Evolutionary conservation across 202 grass and related monocot species (phyloP), one percentile per base, ranked within the genome.

Genomic region (Zoysia matrella): DNA sequence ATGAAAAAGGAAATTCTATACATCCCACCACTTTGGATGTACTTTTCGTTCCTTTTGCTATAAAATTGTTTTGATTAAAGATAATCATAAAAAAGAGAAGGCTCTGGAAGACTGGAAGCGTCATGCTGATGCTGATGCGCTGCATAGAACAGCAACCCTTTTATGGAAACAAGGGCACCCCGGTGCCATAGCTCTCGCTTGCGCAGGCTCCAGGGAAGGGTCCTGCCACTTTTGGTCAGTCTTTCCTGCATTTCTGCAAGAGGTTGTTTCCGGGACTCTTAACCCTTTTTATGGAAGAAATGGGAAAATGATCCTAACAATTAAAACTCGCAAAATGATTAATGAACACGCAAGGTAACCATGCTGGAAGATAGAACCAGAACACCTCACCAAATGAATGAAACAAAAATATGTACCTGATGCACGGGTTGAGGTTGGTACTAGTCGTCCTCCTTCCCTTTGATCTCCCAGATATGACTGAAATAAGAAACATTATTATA

Each of bases 391-490:
- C 14, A 48, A 44, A 60, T 62, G 44, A 45, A 69, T 30, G 13
- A 64, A 49, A 85, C 80, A 45, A 67, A 41, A 79, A 58, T 58
- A 58, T 73, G 66, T 89, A 95, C 92, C 90, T 91, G 86, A 60
- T 42, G 16, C 75, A 88, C 65, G 87, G 67, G 51, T 83, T 39
- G 44, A 88, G 43, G 56, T 76, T 74, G 55, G 18, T 80, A 69
- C 80, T 87, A 85, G 82, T 60, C 82, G 83, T 60, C 48, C 72
- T 56, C 53, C 72, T 63, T 89, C 82, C 46, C 80, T 82, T 77
- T 98, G 92, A 77, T 91, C 85, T 13, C 64, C 88, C 44, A 78
- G 78, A 73, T 60, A 83, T 77, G 75, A 71, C 94, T 97, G 85
- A 81, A 75, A 90, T 81, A 36, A 36, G 30, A 36, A 36, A 85